These are phyloP conservation scores for Arthroderma uncinatum DNA, from an alignment of 2,329 filamentous ascomycete species.

Conservation along the genomic window DNA sequence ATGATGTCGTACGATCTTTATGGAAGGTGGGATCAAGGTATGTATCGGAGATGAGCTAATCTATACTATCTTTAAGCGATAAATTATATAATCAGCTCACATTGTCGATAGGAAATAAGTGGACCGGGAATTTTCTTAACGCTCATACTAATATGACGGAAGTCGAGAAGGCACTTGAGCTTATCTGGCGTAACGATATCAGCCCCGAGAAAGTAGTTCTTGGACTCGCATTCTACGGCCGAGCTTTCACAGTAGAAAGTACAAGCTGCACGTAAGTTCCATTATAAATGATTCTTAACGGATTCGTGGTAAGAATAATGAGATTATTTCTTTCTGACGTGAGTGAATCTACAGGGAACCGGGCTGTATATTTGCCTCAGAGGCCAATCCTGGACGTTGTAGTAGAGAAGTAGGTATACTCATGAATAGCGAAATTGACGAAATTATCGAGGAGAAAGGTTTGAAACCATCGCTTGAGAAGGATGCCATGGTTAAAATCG, in stretches of 20 bases:
- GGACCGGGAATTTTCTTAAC: conserved; percentile 19
- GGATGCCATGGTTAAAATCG: conserved; percentile 23
- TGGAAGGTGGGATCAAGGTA: background rate
- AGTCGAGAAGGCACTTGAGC: conserved; percentile 28
- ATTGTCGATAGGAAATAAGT: background rate
- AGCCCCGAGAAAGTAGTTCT: conserved; percentile 36
- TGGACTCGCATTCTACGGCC: conserved; percentile 38
- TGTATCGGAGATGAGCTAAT: background rate
- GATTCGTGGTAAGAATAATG: background rate
- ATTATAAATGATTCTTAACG: no score
- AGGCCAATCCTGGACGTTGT: conserved; percentile 21
- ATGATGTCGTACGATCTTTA: conserved; percentile 10
- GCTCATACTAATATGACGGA: conserved; percentile 37
- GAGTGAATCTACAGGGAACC: conserved; percentile 16
- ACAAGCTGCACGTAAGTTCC: background rate
- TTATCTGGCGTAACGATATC: conserved; percentile 35
- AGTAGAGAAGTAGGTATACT: conserved; percentile 25
- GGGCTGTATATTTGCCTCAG: conserved; percentile 17
- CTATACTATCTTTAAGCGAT: background rate
- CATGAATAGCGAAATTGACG: conserved; percentile 27
- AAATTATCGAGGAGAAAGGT: conserved; percentile 17
- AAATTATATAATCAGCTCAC: background rate
- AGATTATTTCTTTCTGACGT: background rate
- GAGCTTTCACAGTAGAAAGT: conserved; percentile 29
- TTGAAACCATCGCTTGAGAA: conserved; percentile 20